Base-by-base conservation (phyloP, 768 basidiomycete genomes). In the Tylopilus sp. region DNA sequence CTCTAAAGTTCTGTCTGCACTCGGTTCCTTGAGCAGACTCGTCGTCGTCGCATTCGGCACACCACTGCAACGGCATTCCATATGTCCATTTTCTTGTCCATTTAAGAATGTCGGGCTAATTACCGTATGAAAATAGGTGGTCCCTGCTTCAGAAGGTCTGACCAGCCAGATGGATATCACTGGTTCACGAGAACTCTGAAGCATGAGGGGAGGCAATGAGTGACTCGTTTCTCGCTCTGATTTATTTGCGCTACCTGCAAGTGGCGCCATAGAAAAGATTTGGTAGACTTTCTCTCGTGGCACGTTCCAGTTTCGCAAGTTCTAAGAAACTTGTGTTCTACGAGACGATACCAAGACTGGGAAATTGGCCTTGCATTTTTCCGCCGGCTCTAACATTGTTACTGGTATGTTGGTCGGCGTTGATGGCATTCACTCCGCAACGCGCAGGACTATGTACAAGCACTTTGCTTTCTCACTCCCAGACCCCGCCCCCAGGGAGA, bases 331-430 rank as follows among this genome's bases (percentile, higher is more conserved):
- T 77, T 3, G n/a, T 52, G 13, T 62, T 57, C 0, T 75, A 72
- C 39, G 49, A 67, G 15, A 40, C 26, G 48, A 50, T 26, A 52
- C 70, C 15, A 38, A 40, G 7, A 57, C 50, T 0, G 57, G 60
- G 6, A 58, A 59, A 23, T 64, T 73, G 5, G 47, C 42, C 1
- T 48, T 79, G 11, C 51, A 59, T 9, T 78, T 78, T 48, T 47
- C 60, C 0, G 71, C 77, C n/a, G 74, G 71, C 4, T 62, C 65
- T 18, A 60, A 53, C 3, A 62, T 65, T 2, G 53, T 53, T 1
- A 73, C 73, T 31, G 74, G 78, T 47, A 45, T 78, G 6, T 64
- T 79, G 28, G 57, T 78, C 7, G 75, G 72, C 3, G 66, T 71
- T 5, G 77, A 78, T 51, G 77, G 76, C 3, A 63, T 78, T 50